Evolutionary conservation across 345 rosid species (phyloP).

Genomic region (Gossypium thurberi): DNA sequence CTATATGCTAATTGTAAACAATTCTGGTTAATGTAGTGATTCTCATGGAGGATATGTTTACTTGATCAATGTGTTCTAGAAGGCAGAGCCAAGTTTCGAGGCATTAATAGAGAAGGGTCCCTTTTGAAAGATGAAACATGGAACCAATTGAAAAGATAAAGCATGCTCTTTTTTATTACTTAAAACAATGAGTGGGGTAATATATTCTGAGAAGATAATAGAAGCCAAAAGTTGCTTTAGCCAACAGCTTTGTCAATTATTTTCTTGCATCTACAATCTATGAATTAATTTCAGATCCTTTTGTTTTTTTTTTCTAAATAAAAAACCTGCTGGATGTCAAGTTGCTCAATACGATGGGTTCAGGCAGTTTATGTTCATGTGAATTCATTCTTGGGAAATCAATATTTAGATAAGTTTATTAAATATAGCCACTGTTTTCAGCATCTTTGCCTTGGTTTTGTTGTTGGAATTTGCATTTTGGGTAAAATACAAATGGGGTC

Average conservation of each 20-base stretch:
- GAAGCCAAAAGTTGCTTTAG: background rate
- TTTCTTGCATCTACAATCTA: background rate
- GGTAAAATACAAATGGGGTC: background rate
- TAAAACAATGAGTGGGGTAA: background rate
- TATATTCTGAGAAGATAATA: background rate
- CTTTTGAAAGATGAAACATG: background rate
- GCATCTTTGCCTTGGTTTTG: background rate
- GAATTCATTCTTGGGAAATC: background rate
- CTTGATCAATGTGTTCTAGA: background rate
- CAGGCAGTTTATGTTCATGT: background rate
- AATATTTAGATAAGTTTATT: background rate
- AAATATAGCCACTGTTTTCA: background rate
- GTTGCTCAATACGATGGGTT: background rate
- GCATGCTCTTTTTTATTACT: background rate
- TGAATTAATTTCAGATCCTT: background rate
- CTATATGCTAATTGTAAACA: background rate
- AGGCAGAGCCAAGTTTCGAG: background rate
- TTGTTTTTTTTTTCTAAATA: background rate
- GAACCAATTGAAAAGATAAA: background rate
- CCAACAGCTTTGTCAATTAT: background rate
- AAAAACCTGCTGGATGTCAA: too few relatives aligned
- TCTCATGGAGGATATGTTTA: background rate
- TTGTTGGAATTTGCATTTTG: background rate
- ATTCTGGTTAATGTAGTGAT: background rate
- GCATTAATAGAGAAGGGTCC: background rate